Evolutionary conservation across 2,329 filamentous ascomycete genomes (phyloP).

Genomic region (Fusarium dimerum): DNA sequence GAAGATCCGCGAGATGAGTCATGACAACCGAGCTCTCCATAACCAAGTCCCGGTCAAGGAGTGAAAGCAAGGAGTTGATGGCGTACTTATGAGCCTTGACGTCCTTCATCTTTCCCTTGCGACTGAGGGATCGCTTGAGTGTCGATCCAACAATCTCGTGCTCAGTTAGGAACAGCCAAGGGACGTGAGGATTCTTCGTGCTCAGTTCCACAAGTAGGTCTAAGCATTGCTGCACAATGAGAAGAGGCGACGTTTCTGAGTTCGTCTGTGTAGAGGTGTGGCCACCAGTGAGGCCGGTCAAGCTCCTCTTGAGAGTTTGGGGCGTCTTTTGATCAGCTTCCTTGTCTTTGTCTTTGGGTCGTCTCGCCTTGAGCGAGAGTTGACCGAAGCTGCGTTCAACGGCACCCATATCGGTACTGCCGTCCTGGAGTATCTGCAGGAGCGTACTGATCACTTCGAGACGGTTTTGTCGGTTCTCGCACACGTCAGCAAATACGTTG

Average conservation of each 20-base stretch:
- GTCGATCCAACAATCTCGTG: constrained; percentile 76
- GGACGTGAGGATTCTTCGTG: constrained; percentile 81
- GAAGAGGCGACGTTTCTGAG: constrained; percentile 87
- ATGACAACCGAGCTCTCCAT: constrained; percentile 97
- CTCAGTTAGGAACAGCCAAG: constrained; percentile 91
- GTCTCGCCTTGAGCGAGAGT: constrained; percentile 86
- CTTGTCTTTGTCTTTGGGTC: constrained; percentile 66
- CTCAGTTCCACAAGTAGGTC: constrained; percentile 82
- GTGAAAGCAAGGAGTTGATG: constrained; percentile 82
- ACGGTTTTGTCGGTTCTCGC: constrained; percentile 93
- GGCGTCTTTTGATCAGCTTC: constrained; percentile 70
- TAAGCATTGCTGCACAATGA: constrained; percentile 95
- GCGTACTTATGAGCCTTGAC: constrained; percentile 83
- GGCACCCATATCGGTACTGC: constrained; percentile 87
- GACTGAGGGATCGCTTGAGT: constrained; percentile 73
- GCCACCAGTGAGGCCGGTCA: constrained; percentile 57
- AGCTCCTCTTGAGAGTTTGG: constrained; percentile 73
- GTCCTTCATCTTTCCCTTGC: constrained; percentile 89
- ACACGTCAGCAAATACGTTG: constrained; percentile 85
- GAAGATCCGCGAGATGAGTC: constrained; percentile 84
- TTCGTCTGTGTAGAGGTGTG: constrained; percentile 54
- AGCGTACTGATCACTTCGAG: constrained; percentile 92
- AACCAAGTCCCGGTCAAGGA: constrained; percentile 91
- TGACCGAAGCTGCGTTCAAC: constrained; percentile 96
- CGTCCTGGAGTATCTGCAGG: constrained; percentile 91